Conservation (phyloP, 768 basidiomycete genomes). For the Chiua virens region DNA sequence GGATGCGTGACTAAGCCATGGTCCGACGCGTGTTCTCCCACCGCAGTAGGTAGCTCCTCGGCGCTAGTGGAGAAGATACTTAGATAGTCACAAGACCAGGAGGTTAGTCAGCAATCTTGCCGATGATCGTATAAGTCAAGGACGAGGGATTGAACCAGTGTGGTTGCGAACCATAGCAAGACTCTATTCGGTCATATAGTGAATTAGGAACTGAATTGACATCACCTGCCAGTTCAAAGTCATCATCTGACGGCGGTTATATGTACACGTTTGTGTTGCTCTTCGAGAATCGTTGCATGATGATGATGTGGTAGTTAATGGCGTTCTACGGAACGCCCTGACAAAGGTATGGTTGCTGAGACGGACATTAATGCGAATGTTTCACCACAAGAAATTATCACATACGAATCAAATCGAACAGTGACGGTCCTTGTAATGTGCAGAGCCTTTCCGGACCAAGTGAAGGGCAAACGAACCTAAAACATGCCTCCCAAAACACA, state of each 20-base stretch:
- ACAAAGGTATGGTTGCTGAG: conserved; percentile 66
- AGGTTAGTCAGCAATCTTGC: conserved; percentile 3
- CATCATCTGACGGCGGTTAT: conserved; percentile 5
- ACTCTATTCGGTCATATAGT: conserved; percentile 50
- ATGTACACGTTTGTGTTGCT: conserved; percentile 63
- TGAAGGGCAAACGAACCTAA: conserved; percentile 7
- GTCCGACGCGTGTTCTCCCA: conserved; percentile 74
- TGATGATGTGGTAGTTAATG: conserved; percentile 5
- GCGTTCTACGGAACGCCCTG: conserved; percentile 48
- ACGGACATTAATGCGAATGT: conserved; percentile 19
- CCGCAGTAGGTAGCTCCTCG: conserved; percentile 50
- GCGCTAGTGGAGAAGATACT: conserved; percentile 35
- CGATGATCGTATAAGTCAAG: no score
- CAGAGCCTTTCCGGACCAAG: not conserved
- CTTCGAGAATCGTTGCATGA: conserved; percentile 38
- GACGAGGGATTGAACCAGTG: conserved; percentile 7
- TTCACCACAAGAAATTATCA: conserved; percentile 12
- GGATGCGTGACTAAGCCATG: conserved; percentile 62
- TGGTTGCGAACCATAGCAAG: conserved; percentile 53
- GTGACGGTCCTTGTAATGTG: conserved; percentile 61
- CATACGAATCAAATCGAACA: conserved; percentile 75
- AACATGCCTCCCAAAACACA: conserved; percentile 77
- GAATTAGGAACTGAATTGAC: conserved; percentile 65
- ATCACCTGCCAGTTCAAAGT: conserved; percentile 47
- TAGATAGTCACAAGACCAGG: not conserved